These are phyloP conservation scores for Chaetoceros muelleri DNA, from an alignment of 108 stramenopile genomes.

Conservation along the genomic window DNA sequence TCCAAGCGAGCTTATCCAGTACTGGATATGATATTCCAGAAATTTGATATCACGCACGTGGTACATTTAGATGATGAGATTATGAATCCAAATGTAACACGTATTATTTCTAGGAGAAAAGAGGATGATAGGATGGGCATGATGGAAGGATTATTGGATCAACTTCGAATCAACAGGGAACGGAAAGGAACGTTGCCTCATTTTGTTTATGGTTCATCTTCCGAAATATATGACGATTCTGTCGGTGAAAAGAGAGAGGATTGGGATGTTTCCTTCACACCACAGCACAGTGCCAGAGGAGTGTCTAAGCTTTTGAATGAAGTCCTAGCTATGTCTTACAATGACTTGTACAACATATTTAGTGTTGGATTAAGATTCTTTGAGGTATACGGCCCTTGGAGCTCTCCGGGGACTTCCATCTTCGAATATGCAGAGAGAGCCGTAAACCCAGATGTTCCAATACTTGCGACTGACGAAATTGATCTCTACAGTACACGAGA, in stretches of 20 bases:
- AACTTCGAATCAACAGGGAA: constrained; percentile 15
- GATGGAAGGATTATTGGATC: constrained; percentile 72
- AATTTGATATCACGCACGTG: constrained; percentile 75
- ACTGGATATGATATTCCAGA: constrained; percentile 59
- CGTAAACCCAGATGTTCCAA: constrained; percentile 15
- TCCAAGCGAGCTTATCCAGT: constrained; percentile 64
- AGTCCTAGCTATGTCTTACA: constrained; percentile 58
- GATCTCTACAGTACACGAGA: constrained; percentile 31
- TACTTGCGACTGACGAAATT: constrained; percentile 4
- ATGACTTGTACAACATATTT: constrained; percentile 56
- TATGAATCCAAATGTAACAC: constrained; percentile 15
- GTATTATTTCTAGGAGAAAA: constrained; percentile 52
- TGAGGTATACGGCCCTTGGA: constrained; percentile 82
- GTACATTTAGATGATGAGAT: constrained; percentile 60
- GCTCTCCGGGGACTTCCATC: constrained; percentile 50
- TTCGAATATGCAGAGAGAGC: constrained; percentile 74
- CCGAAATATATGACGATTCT: constrained; percentile 27
- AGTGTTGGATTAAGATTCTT: constrained; percentile 78
- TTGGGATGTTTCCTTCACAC: constrained; percentile 14
- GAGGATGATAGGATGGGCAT: constrained; percentile 54
- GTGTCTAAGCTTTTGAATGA: constrained; percentile 73
- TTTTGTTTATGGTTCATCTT: constrained; percentile 33
- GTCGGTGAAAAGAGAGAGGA: background rate
- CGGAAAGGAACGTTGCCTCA: constrained; percentile 24
- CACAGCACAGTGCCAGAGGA: constrained; percentile 50